Conservation (phyloP, 176 grass and related monocot species). For the Oryza glumipatula region DNA sequence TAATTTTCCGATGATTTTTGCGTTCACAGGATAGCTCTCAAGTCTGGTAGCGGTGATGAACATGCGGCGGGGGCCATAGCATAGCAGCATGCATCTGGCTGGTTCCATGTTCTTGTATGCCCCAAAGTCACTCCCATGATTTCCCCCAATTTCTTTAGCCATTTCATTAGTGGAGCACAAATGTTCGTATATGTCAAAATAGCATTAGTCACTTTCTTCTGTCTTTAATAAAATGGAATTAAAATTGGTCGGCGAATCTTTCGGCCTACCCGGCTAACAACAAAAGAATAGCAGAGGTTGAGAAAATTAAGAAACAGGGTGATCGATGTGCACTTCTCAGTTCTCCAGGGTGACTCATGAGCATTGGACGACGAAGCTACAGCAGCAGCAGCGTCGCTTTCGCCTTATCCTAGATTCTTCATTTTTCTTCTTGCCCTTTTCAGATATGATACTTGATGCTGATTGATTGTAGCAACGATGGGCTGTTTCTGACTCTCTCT, state of each 20-base stretch:
- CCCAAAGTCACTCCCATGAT: neutral
- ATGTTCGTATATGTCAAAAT: neutral
- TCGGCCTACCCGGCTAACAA: neutral
- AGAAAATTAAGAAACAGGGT: neutral
- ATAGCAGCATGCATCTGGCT: no score
- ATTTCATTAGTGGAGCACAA: neutral
- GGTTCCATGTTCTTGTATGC: no score
- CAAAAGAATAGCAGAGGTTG: neutral
- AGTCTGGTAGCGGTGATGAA: no score
- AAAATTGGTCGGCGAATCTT: neutral
- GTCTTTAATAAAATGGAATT: no score
- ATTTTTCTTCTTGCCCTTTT: neutral
- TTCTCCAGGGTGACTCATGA: slow-evolving; percentile 39
- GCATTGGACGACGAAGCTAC: neutral
- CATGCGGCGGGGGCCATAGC: no score
- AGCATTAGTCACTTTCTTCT: neutral
- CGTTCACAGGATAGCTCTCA: no score
- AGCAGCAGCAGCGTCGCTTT: slow-evolving; percentile 8
- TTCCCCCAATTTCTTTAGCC: neutral
- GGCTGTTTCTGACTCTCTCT: neutral
- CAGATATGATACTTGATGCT: neutral
- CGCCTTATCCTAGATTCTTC: slow-evolving; percentile 26
- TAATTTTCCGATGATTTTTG: no score
- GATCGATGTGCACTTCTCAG: slow-evolving; percentile 24
- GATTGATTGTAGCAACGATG: slow-evolving; percentile 25